phyloP scores from a whole-genome alignment of 1,139 yeast species.

The Kurtzmaniella natalensis region DNA sequence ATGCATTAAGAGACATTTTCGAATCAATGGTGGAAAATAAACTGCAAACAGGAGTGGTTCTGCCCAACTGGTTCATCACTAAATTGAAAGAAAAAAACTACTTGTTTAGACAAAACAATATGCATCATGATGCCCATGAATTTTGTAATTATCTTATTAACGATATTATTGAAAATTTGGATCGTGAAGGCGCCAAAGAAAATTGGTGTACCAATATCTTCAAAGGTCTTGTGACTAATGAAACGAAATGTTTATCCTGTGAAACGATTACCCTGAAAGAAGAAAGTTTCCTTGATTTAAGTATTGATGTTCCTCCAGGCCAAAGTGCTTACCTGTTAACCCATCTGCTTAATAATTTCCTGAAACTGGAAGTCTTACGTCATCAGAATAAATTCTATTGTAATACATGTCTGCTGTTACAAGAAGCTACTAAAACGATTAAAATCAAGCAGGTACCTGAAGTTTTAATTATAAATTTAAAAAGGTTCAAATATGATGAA shows the following conservation, averaged over 20 bases:
- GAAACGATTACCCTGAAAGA: conserved; percentile 82
- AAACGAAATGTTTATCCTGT: conserved; percentile 86
- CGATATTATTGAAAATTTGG: conserved; percentile 70
- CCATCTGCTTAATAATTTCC: conserved; percentile 71
- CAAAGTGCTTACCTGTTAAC: conserved; percentile 64
- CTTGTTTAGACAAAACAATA: conserved; percentile 73
- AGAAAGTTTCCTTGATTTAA: conserved; percentile 81
- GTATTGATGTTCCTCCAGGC: conserved; percentile 75
- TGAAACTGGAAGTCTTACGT: conserved; percentile 79
- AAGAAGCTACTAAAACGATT: conserved; percentile 93
- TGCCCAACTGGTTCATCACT: conserved; percentile 71
- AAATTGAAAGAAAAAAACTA: conserved; percentile 78
- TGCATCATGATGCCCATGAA: conserved; percentile 99
- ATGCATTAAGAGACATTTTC: conserved; percentile 78
- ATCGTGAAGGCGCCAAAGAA: conserved; percentile 25
- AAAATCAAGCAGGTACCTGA: conserved; percentile 76
- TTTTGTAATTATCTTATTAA: conserved; percentile 83
- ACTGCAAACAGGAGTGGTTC: conserved; percentile 74
- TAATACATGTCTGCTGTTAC: conserved; percentile 83
- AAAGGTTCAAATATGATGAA: conserved; percentile 89
- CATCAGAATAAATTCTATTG: conserved; percentile 92
- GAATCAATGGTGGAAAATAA: conserved; percentile 76
- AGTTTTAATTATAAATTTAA: conserved; percentile 75
- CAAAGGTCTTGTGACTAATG: conserved; percentile 82
- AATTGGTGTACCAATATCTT: conserved; percentile 70